phyloP scores from a whole-genome alignment of 2,329 filamentous ascomycete genomes.

The Canariomyces notabilis region DNA sequence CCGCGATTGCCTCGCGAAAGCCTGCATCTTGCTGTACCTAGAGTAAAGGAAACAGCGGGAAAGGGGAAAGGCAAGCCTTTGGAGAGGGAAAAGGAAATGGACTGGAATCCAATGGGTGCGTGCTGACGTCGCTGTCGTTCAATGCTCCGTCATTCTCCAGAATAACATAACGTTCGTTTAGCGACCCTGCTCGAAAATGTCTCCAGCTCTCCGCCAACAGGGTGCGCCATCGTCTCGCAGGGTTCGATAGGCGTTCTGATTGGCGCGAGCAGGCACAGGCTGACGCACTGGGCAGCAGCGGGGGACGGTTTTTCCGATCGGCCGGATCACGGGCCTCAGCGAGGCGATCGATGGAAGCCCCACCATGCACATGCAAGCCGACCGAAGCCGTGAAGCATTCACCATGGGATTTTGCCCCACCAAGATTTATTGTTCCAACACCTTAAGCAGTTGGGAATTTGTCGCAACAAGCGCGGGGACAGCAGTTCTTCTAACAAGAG shows the following conservation, averaged over 20 bases:
- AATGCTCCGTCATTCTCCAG: slow-evolving; percentile 20
- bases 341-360: too few relatives aligned
- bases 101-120: too few relatives aligned
- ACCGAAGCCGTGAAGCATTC: not conserved
- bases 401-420: slow-evolving; percentile 7
- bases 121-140: slow-evolving; percentile 6
- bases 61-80: not conserved
- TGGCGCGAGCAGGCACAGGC: too few relatives aligned
- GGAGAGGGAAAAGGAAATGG: slow-evolving; percentile 8
- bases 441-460: too few relatives aligned
- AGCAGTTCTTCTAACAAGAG: too few relatives aligned
- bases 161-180: too few relatives aligned
- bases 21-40: slow-evolving; percentile 65
- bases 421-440: slow-evolving; percentile 5
- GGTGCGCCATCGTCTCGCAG: slow-evolving; percentile 4
- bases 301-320: slow-evolving; percentile 19
- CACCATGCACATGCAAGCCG: slow-evolving; percentile 1
- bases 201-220: slow-evolving; percentile 17
- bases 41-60: slow-evolving; percentile 9
- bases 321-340: too few relatives aligned
- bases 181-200: slow-evolving; percentile 16
- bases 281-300: slow-evolving; percentile 9
- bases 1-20: slow-evolving; percentile 66
- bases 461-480: too few relatives aligned
- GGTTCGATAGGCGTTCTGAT: too few relatives aligned